Base-by-base conservation (phyloP, 192 early-diverging fungal genomes). In the Chytriomyces hyalinus region DNA sequence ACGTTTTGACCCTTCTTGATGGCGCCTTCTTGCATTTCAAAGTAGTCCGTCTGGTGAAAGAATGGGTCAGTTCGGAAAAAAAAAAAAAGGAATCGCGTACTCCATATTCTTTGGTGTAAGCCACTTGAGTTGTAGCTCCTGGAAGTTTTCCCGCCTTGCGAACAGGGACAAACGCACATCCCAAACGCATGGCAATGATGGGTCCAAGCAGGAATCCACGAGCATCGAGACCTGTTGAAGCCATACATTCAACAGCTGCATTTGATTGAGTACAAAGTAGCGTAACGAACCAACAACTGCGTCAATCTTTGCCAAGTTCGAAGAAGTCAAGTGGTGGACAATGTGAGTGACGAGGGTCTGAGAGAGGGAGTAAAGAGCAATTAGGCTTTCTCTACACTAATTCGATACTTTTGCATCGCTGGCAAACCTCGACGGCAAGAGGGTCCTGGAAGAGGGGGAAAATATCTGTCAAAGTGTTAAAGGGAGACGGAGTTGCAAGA, bases 71-170 rank as follows among this genome's bases (percentile, higher is more conserved):
- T n/a, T n/a, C n/a, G n/a, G n/a, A n/a, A 61, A 44, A 76, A 78
- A 76, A 84, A 92, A 88, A 83, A 85, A 82, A 65, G 6, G 26
- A 48, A 6, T 70, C 10, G 20, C 70, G 61, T 22, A 70, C 66
- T 67, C 98, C 98, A 80, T 99, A 99, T 82, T 99, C 98, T 89
- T 98, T 98, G 46, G 85, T 83, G 78, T 98, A 99, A 4, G 85
- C 84, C 50, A 90, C 94, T 28, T 78, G 81, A 36, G 85, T 89
- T 57, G 86, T 88, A 26, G 84, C 84, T 26, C 96, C 96, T 0
- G 97, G 97, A 46, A 98, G 90, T 86, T 99, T 99, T 36, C 98
- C 98, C 45, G 91, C 86, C 89, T 99, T 99, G 66, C 98, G 90
- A 60, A 97, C 93, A 48, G 98, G 98, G 0, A 90, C 97, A 86